These are phyloP conservation scores for Kazachstania viticola DNA, from an alignment of 805 yeast genomes.

Conservation along the genomic window DNA sequence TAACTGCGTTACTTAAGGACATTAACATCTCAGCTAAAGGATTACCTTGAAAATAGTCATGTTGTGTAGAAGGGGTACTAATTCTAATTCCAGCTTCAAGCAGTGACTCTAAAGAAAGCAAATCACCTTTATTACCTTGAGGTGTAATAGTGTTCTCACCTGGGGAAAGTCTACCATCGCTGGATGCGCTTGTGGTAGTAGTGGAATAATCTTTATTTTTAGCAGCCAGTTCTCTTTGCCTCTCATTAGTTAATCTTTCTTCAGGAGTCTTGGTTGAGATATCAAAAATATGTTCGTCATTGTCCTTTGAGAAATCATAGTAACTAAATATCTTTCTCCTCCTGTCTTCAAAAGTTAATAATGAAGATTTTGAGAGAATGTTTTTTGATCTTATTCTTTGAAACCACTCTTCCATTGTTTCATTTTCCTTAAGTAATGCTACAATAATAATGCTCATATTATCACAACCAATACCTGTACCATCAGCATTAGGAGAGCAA, in stretches of 20 bases:
- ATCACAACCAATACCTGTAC: slow-evolving; percentile 95
- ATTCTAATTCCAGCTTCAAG: slow-evolving; percentile 14
- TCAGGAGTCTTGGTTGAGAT: slow-evolving; percentile 16
- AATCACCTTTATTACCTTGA: too few species aligned
- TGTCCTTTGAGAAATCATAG: slow-evolving; percentile 34
- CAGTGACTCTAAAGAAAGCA: slow-evolving; percentile 10
- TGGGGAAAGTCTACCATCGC: background rate
- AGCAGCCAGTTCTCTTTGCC: slow-evolving; percentile 17
- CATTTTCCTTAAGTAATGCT: slow-evolving; percentile 49
- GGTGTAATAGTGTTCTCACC: slow-evolving; percentile 1
- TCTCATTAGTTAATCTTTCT: slow-evolving; percentile 14
- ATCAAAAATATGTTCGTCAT: slow-evolving; percentile 27
- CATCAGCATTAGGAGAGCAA: slow-evolving; percentile 85
- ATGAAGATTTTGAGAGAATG: too few species aligned
- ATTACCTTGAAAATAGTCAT: slow-evolving; percentile 47
- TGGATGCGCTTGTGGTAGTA: background rate
- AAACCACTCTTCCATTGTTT: slow-evolving; percentile 51
- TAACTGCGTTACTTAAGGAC: slow-evolving; percentile 31
- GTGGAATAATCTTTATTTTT: slow-evolving; percentile 4
- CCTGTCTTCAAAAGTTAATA: slow-evolving; percentile 37
- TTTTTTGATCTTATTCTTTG: slow-evolving; percentile 40
- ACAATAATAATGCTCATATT: slow-evolving; percentile 91
- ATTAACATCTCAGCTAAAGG: slow-evolving; percentile 54
- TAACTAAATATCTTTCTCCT: slow-evolving; percentile 36
- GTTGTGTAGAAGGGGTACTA: slow-evolving; percentile 26